Conservation (phyloP, 805 yeast species). For the Zygosaccharomyces pseudorouxii region DNA sequence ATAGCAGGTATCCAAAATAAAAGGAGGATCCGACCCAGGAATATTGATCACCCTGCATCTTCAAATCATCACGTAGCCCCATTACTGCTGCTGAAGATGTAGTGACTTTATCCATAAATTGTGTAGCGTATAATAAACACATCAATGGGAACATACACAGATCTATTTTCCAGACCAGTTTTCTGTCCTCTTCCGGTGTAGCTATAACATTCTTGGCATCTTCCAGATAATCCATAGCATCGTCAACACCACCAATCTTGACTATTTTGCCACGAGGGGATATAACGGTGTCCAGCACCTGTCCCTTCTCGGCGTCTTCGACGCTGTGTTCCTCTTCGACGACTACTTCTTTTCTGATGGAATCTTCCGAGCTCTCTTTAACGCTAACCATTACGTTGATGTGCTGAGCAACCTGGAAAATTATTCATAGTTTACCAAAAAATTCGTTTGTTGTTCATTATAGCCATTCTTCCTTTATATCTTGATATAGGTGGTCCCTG, state of each 20-base stretch:
- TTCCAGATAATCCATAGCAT: constrained; percentile 8
- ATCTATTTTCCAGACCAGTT: constrained; percentile 10
- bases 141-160: constrained; percentile 11
- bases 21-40: constrained; percentile 12
- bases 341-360: neutral
- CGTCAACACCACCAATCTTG: constrained; percentile 6
- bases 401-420: neutral
- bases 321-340: neutral
- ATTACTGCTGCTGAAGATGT: constrained; percentile 11
- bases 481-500: no score
- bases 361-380: neutral
- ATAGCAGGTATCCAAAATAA: constrained; percentile 28
- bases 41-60: constrained; percentile 8
- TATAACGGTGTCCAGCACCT: neutral
- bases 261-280: constrained; percentile 1
- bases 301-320: neutral
- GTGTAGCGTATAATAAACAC: constrained; percentile 9
- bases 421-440: neutral
- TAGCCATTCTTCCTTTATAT: neutral
- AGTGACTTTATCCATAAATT: constrained; percentile 13
- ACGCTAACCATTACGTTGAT: neutral
- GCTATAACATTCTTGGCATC: constrained; percentile 7
- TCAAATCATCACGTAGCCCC: constrained; percentile 38
- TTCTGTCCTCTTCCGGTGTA: constrained; percentile 8
- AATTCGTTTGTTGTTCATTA: neutral